Base-by-base conservation (phyloP, 2,329 filamentous ascomycete genomes). In the Fusarium oxysporum region DNA sequence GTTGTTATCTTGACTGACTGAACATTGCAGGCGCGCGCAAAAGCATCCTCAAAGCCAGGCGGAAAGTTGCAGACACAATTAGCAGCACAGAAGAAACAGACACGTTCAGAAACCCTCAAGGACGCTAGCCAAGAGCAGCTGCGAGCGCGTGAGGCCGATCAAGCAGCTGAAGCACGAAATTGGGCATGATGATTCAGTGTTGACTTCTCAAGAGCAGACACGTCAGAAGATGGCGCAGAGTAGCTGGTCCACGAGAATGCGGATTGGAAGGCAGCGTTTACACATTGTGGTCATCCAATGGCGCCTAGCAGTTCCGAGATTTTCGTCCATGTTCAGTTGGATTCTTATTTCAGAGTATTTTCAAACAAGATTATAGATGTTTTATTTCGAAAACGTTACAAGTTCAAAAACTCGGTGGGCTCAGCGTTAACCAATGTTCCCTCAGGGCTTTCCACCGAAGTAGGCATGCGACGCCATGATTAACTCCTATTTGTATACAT, bases 41-140 rank as follows among this genome's bases (percentile, higher is more conserved):
- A 91, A 75, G 88, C 89, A 38, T 80, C 86, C 51, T 83, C 82
- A 66, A 90, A 85, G 82, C 83, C 83, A 51, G 90, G 90, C 76
- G 91, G 93, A 21, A 95, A 94, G 79, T 85, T 97, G 17, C 88
- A 88, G 38, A 83, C 86, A 37, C 91, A 95, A 79, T 85, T 97
- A 19, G 88, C 91, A 61, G 91, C 91, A 40, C 93, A 97, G 83
- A 93, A 92, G 83, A 91, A 89, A 76, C 90, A 93, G 83, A 94
- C 92, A 13, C 87, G 90, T 59, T 86, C 84, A 35, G 90, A 92
- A 67, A 91, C 90, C 2, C 84, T 97, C 54, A 90, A 91, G 71
- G 88, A 92, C 72, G 88, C 86, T 8, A 94, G 93, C 79, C 84
- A 86, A 57, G 87, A 91, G 62, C 93, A 95, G 78, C 83, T 90